Evolutionary conservation across 257 asterid species (phyloP), one percentile per base, ranked within the genome.

Genomic region (Capsicum chinense): DNA sequence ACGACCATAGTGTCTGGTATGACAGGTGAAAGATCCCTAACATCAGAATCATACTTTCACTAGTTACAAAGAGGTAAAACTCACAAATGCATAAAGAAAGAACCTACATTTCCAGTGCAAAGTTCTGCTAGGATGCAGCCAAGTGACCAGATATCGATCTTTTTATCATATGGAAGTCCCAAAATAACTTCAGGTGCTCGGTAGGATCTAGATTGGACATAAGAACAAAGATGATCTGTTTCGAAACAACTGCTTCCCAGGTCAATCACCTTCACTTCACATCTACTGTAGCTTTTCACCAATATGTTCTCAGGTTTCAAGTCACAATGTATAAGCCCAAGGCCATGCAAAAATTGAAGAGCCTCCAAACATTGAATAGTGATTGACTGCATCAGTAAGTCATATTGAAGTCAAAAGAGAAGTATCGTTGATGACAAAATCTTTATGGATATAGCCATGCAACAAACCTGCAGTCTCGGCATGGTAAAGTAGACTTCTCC

Each of bases 101-200:
- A 87, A 89, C 98, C 92, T 90, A 96, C 99, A 86, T 96, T 94
- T 88, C 99, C 99, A 0, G 98, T 92, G 89, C 99, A 96, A 82
- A 96, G 98, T 89, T 96, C 99, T 37, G 99, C 99, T 92, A 96
- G 89, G 83, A 96, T 96, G 93, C 99, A 96, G 57, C 99, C 99
- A 81, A 96, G 98, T 79, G 99, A 96, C 99, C 99, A 96, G 83
- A 96, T 84, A 87, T 96, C 99, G 5, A 96, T 96, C 93, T 93
- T 94, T 78, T 94, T 93, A 84, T 92, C 98, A 89, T 96, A 96
- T 79, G 98, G 95, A 90, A 93, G 98, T 82, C 99, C 98, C 90
- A 96, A 88, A 86, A 96, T 94, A 62, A 96, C 99, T 90, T 96
- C 99, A 33, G 99, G 99, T 35, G 99, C 99, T 15, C 99, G 96